phyloP scores from a whole-genome alignment of 2,329 filamentous ascomycete species.

The Hyphodiscus sp. region DNA sequence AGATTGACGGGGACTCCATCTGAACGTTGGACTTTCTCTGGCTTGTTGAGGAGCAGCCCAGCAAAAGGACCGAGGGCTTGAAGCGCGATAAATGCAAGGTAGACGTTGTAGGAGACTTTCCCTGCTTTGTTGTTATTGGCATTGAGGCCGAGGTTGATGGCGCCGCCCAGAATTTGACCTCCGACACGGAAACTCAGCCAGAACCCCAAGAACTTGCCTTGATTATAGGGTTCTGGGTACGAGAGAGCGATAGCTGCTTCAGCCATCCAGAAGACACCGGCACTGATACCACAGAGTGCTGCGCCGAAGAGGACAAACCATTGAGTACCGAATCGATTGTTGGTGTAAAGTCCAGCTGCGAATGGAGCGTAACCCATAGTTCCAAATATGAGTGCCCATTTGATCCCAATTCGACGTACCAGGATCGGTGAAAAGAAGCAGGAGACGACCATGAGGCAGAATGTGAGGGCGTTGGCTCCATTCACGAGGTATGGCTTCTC shows the following conservation, averaged over 20 bases:
- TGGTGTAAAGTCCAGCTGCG: constrained; percentile 64
- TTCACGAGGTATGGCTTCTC: constrained; percentile 59
- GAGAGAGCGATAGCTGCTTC: constrained; percentile 67
- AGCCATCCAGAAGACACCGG: constrained; percentile 70
- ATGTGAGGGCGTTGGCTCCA: constrained; percentile 63
- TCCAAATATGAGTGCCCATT: constrained; percentile 63
- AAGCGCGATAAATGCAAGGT: constrained; percentile 62
- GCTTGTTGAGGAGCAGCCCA: constrained; percentile 54
- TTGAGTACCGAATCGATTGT: constrained; percentile 62
- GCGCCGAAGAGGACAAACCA: constrained; percentile 60
- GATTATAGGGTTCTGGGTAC: constrained; percentile 65
- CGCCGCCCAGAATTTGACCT: constrained; percentile 65
- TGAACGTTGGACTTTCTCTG: constrained; percentile 54
- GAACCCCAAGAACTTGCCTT: constrained; percentile 57
- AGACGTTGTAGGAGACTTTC: constrained; percentile 63
- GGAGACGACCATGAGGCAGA: constrained; percentile 66
- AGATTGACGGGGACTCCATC: constrained; percentile 59
- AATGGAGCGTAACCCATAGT: constrained; percentile 67
- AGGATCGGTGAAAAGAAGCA: constrained; percentile 60
- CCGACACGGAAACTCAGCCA: constrained; percentile 56
- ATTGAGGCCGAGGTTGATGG: constrained; percentile 65
- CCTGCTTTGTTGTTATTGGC: constrained; percentile 49
- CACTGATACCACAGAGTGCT: constrained; percentile 31
- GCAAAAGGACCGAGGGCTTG: constrained; percentile 61
- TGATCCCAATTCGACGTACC: constrained; percentile 63